Evolutionary conservation across 257 asterid genomes (phyloP), one percentile per base, ranked within the genome.

Genomic region (Prunella vulgaris): DNA sequence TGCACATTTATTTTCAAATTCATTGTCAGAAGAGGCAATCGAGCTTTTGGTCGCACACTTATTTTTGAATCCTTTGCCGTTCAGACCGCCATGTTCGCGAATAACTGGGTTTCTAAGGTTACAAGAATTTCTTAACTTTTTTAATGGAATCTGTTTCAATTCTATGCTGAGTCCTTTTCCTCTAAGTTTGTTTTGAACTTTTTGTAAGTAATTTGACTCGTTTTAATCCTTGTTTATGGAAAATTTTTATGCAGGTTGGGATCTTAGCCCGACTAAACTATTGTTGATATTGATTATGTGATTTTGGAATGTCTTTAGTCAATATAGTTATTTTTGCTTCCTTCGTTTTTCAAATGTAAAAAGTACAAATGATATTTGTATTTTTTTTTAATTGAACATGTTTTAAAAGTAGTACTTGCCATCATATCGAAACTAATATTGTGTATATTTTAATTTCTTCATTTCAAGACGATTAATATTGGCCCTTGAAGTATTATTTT

Each of bases 21-120:
- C 79, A 74, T 84, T 94, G 78, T 53, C 83, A 18, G 97, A 89
- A 79, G 99, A 91, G 82, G 93, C 95, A 17, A 82, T 91, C 81
- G 99, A 94, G 82, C 82, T 94, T 77, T 76, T 94, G 88, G 99
- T 89, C 27, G 96, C 99, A 24, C 72, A 84, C 82, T 81, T 87
- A 66, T 94, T 91, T 84, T 72, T 94, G 88, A 87, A 82, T 64
- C 96, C 97, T 69, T 82, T 76, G 71, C 99, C 99, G 57, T 89
- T 89, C 80, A 77, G 78, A 80, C 70, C 90, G 52, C 93, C 99
- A 35, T 80, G 80, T 75, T 94, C 97, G 62, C 86, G 99, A 48
- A 80, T 93, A 77, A 84, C 85, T 74, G 99, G 99, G 77, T 89
- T 94, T 73, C 73, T 94, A 44, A 89, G 99, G 97, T 94, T 56